Evolutionary conservation across 345 rosid genomes (phyloP).

Genomic region (Eucalyptus camaldulensis): DNA sequence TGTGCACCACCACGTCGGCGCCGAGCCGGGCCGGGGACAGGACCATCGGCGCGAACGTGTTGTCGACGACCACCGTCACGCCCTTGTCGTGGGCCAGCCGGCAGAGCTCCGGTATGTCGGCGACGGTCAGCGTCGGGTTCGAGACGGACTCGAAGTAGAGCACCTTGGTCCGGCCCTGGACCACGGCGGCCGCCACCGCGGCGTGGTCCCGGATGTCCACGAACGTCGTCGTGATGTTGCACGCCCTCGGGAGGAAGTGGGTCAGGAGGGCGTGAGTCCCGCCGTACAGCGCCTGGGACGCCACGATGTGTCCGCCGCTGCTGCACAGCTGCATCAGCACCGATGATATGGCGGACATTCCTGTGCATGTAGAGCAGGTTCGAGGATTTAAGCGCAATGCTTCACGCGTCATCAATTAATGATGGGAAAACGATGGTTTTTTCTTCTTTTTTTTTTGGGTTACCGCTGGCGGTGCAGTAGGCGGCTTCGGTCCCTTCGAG

Average conservation of each 20-base stretch:
- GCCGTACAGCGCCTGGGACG: slow-evolving; percentile 65
- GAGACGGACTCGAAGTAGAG: slow-evolving; percentile 82
- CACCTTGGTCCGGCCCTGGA: slow-evolving; percentile 58
- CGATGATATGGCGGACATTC: slow-evolving; percentile 94
- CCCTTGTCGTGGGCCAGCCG: slow-evolving; percentile 77
- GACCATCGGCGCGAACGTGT: slow-evolving; percentile 89
- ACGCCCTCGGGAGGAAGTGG: slow-evolving; percentile 71
- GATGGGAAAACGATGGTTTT: not conserved
- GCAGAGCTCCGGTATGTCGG: slow-evolving; percentile 72
- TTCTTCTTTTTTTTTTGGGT: not conserved
- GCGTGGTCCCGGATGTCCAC: slow-evolving; percentile 55
- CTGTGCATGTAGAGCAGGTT: slow-evolving; percentile 4
- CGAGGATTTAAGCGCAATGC: no score
- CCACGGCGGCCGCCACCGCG: slow-evolving; percentile 45
- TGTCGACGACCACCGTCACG: slow-evolving; percentile 71
- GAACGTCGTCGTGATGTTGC: slow-evolving; percentile 81
- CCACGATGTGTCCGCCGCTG: slow-evolving; percentile 96
- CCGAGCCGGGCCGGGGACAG: slow-evolving; percentile 87
- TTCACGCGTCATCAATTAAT: not conserved
- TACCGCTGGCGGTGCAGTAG: slow-evolving; percentile 95
- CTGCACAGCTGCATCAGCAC: slow-evolving; percentile 85
- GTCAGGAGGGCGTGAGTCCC: slow-evolving; percentile 89
- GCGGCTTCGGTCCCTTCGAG: slow-evolving; percentile 98
- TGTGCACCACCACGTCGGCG: slow-evolving; percentile 88
- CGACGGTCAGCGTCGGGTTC: slow-evolving; percentile 75